Percentiles rank a stretch among this genome's conserved stretches.
phyloP scores from a whole-genome alignment of 2,329 filamentous ascomycete genomes.

The Ceratocystis alfenasii region DNA sequence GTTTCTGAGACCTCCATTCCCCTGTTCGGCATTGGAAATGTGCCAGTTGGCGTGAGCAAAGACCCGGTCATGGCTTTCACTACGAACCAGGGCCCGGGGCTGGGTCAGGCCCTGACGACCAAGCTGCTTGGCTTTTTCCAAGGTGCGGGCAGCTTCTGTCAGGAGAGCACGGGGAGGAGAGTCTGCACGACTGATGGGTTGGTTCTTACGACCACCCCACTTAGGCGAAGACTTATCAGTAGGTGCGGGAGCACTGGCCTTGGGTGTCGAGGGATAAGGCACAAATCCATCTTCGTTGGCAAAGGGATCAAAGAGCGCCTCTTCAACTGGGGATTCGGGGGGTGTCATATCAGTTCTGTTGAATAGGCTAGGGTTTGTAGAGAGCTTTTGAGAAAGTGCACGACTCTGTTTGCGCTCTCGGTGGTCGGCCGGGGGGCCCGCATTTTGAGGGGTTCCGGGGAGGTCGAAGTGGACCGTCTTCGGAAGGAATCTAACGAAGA shows the following conservation, averaged over 20 bases:
- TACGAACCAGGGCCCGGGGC: conserved; percentile 40
- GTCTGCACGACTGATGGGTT: conserved; percentile 64
- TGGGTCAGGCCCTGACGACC: conserved; percentile 47
- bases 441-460: conserved; percentile 39
- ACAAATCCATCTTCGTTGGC: conserved; percentile 47
- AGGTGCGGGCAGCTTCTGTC: conserved; percentile 50
- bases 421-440: conserved; percentile 27
- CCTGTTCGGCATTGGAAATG: conserved; percentile 74
- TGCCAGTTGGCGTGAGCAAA: conserved; percentile 73
- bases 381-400: conserved; percentile 27
- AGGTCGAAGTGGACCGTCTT: conserved; percentile 83
- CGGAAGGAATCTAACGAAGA: conserved; percentile 60
- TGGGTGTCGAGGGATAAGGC: conserved; percentile 35
- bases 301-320: conserved; percentile 39
- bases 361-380: conserved; percentile 42
- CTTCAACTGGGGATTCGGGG: conserved; percentile 44
- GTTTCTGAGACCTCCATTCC: conserved; percentile 84
- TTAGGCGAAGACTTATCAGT: conserved; percentile 63
- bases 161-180: conserved; percentile 65
- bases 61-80: conserved; percentile 53
- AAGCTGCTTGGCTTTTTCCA: conserved; percentile 42
- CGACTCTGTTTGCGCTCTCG: conserved; percentile 26
- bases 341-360: conserved; percentile 39
- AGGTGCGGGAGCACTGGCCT: conserved; percentile 43
- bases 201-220: conserved; percentile 65